A percentile compares a stretch with the other conserved stretches of the same genome.
Conservation (phyloP, 208 protist genomes). For the Naegleria fowleri region DNA sequence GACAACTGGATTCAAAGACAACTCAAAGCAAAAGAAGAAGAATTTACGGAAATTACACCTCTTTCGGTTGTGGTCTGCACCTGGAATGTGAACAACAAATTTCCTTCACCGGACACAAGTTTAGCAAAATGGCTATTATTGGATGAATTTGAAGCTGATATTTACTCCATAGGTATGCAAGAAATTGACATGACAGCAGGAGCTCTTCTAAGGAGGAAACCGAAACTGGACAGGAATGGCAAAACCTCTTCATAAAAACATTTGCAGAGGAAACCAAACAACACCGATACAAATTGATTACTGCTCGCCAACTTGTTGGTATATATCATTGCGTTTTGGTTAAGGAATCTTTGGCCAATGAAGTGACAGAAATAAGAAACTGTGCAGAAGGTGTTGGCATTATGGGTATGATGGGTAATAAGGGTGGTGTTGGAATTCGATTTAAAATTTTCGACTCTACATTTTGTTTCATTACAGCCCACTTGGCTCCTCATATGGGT, state of each 20-base stretch:
- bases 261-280: not conserved
- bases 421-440: constrained; percentile 73
- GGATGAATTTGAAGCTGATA: constrained; percentile 11
- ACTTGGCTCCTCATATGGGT: constrained; percentile 80
- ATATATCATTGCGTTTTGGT: not conserved
- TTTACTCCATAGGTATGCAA: constrained; percentile 18
- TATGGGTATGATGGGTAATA: constrained; percentile 60
- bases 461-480: constrained; percentile 76
- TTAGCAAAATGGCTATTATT: not conserved
- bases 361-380: not conserved
- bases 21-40: not conserved
- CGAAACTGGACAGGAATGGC: not conserved
- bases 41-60: constrained; percentile 7
- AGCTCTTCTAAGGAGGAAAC: constrained; percentile 7
- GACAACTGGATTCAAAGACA: constrained; percentile 16
- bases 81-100: constrained; percentile 26
- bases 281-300: not conserved
- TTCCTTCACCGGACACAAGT: not conserved
- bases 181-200: constrained; percentile 24
- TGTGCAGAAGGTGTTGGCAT: not conserved
- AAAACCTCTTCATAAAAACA: not conserved
- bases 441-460: constrained; percentile 63
- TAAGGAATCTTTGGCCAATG: not conserved
- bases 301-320: not conserved
- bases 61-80: not conserved